Percentiles rank a stretch among this genome's conserved stretches.
Conservation (phyloP, 352 stramenopile genomes). For the Lagenidium sp. region DNA sequence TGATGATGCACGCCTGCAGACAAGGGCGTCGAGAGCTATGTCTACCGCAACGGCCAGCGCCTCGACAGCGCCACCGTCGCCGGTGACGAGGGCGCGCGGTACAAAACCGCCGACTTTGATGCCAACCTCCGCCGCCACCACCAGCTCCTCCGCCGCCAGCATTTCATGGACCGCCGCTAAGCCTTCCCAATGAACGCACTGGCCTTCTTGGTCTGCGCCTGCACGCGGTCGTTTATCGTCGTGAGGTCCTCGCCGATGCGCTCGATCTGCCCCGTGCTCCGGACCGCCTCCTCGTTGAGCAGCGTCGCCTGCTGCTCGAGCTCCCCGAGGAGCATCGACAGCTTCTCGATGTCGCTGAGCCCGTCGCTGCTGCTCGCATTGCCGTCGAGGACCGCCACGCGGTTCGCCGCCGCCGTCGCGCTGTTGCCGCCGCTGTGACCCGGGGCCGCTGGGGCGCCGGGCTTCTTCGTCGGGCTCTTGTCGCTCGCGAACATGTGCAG, state of each 20-base stretch:
- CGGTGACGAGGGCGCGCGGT: slow-evolving; percentile 50
- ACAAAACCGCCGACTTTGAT: slow-evolving; percentile 68
- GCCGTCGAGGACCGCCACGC: background rate
- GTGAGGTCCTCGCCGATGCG: slow-evolving; percentile 60
- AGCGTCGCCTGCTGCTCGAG: slow-evolving; percentile 61
- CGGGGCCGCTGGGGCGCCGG: background rate
- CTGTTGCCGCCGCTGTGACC: slow-evolving; percentile 5
- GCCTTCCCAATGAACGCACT: slow-evolving; percentile 20
- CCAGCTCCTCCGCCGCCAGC: slow-evolving; percentile 67
- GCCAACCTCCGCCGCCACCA: slow-evolving; percentile 61
- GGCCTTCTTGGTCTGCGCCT: slow-evolving; percentile 62
- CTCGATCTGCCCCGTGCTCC: slow-evolving; percentile 65
- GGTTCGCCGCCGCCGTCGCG: slow-evolving; percentile 1
- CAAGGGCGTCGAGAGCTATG: slow-evolving; percentile 61
- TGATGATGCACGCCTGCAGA: slow-evolving; percentile 17
- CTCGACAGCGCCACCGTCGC: slow-evolving; percentile 26
- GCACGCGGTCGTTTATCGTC: slow-evolving; percentile 52
- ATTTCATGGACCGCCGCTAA: slow-evolving; percentile 77
- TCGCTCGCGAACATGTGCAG: slow-evolving; percentile 61
- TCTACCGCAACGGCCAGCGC: slow-evolving; percentile 78
- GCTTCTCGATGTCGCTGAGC: slow-evolving; percentile 45
- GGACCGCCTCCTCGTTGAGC: slow-evolving; percentile 54
- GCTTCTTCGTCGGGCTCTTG: slow-evolving; percentile 13
- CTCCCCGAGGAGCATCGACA: slow-evolving; percentile 49
- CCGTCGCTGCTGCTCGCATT: slow-evolving; percentile 3